Conservation (phyloP, 148 eudicot species). For the Arbutus unedo region DNA sequence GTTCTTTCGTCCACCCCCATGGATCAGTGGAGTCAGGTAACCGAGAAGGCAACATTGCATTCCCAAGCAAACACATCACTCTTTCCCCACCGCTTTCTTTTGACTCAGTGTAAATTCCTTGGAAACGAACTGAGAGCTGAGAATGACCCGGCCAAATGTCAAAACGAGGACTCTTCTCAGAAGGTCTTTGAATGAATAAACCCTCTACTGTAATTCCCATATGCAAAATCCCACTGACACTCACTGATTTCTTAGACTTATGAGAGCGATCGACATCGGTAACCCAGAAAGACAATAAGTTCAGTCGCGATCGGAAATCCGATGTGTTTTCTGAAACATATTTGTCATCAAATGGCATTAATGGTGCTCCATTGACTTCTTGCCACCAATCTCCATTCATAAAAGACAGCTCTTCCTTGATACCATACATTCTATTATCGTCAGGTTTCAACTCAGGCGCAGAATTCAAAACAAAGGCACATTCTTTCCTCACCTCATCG, state of each 20-base stretch:
- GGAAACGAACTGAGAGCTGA: constrained; percentile 50
- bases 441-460: constrained; percentile 47
- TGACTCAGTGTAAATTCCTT: constrained; percentile 72
- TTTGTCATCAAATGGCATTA: constrained; percentile 71
- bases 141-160: constrained; percentile 59
- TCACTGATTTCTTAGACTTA: constrained; percentile 39
- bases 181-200: constrained; percentile 28
- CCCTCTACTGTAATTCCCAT: constrained; percentile 54
- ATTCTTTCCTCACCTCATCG: constrained; percentile 56
- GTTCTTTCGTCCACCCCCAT: constrained; percentile 54
- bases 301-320: constrained; percentile 29
- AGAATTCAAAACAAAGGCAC: constrained; percentile 44
- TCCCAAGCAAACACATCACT: constrained; percentile 83
- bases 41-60: constrained; percentile 68
- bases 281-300: constrained; percentile 62
- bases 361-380: constrained; percentile 39
- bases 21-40: constrained; percentile 54
- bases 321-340: constrained; percentile 19
- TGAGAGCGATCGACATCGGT: constrained; percentile 52
- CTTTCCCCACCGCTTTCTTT: constrained; percentile 53
- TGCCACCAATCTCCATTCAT: constrained; percentile 92
- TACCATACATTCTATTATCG: constrained; percentile 35
- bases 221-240: constrained; percentile 58
- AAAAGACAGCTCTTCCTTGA: constrained; percentile 61
- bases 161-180: constrained; percentile 33